These are phyloP conservation scores for Leersia perrieri DNA, from an alignment of 176 grass and related monocot species.

Conservation along the genomic window DNA sequence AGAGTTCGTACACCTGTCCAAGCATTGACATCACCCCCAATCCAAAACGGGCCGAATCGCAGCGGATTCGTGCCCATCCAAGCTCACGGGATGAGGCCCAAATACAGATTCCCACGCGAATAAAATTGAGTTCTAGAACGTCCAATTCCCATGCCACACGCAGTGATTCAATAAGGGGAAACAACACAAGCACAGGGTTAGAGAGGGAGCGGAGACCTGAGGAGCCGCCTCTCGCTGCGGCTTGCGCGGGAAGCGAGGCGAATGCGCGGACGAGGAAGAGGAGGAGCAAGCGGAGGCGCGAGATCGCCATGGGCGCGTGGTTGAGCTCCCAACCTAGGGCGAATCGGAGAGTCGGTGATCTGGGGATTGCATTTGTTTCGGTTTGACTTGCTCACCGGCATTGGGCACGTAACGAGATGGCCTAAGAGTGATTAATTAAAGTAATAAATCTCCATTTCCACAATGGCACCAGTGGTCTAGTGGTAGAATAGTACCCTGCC, in stretches of 20 bases:
- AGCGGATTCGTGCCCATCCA: not conserved
- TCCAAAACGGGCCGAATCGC: not conserved
- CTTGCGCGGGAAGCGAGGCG: slow-evolving; percentile 1
- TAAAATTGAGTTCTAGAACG: not conserved
- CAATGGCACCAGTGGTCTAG: slow-evolving; percentile 52
- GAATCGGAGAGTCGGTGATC: not conserved
- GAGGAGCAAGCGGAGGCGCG: not conserved
- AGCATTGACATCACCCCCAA: not conserved
- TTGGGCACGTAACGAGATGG: too few species aligned
- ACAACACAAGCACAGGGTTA: not conserved
- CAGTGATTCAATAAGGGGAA: not conserved
- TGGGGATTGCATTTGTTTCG: not conserved
- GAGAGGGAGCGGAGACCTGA: slow-evolving; percentile 25
- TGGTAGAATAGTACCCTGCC: slow-evolving; percentile 85
- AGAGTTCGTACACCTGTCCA: not conserved
- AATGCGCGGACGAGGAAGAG: slow-evolving; percentile 31
- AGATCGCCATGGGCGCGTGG: slow-evolving; percentile 44
- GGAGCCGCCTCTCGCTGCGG: slow-evolving; percentile 12
- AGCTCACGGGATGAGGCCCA: not conserved
- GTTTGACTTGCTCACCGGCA: slow-evolving; percentile 14
- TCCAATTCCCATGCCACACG: not conserved
- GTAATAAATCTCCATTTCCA: too few species aligned
- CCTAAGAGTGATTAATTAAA: too few species aligned
- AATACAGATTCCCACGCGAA: not conserved
- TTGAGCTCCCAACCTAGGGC: not conserved